Evolutionary conservation across 768 basidiomycete species (phyloP), one percentile per base, ranked within the genome.

Genomic region (Pulveroboletus sp.): DNA sequence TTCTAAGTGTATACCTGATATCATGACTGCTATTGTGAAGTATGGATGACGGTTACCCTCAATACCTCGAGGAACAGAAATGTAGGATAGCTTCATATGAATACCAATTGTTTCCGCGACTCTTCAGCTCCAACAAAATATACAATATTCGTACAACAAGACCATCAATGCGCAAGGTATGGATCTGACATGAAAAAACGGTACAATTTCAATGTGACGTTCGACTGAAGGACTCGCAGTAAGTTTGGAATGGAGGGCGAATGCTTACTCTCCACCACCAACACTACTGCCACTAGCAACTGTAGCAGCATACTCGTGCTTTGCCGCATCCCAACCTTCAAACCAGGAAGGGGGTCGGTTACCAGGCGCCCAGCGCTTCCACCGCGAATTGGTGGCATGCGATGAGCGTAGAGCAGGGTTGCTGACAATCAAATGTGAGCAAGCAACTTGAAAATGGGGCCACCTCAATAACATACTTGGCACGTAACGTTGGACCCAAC

Each of bases 401-500:
- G 56, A 49, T 2, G 61, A 55, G 6, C 51, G 56, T 22, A 69
- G 41, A 8, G 58, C 46, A 27, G 65, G 61, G 35, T 67, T 69
- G 39, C 63, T 69, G n/a, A 23, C 31, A 24, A 20, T 14, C n/a
- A 37, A 32, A 37, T 13, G 8, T 53, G 27, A 61, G 51, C 3
- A 16, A 40, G 38, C 1, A 36, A n/a, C n/a, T n/a, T n/a, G n/a
- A n/a, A 13, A 29, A 20, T 9, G 17, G 10, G 30, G 9, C 10
- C 32, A 26, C 19, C 9, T 20, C 5, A 17, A 44, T 32, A n/a
- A 65, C 76, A 38, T 57, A 77, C 77, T 73, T 80, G 16, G 77
- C 78, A 13, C 69, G 65, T 58, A 90, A 68, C 20, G 85, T 89
- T 19, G 89, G 88, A 29, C 78, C 79, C 30, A 77, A 57, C 22